Evolutionary conservation across 768 basidiomycete species (phyloP), one percentile per base, ranked within the genome.

Genomic region (Suillus subaureus): DNA sequence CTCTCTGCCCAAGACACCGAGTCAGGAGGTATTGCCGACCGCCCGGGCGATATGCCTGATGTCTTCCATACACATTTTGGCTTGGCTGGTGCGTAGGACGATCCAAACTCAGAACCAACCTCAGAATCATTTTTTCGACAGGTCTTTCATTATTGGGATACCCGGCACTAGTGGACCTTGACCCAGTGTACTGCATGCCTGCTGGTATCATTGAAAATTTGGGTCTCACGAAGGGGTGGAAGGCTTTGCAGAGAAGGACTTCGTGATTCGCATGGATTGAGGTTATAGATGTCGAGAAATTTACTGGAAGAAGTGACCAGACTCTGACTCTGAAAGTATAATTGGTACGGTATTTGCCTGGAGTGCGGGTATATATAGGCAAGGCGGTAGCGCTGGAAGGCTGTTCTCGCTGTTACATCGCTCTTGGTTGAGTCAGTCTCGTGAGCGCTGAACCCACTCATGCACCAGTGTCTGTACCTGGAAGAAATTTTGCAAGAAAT

Each of bases 51-150:
- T 75, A 90, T 96, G 86, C 88, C 88, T 2, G 97, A 99, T 71
- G 96, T 99, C n/a, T 99, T 97, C 77, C 97, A 99, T 72, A 99
- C 97, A 0, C 77, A 84, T 13, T 99, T 99, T 69, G 97, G 97
- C 1, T 79, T 98, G 2, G 94, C 95, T 66, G 96, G 94, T 85
- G 39, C 74, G 76, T 65, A 9, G 1, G 42, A 45, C 35, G 58
- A 26, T 67, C 13, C 45, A 69, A 33, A 33, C 26, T 18, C n/a
- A 40, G 16, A 8, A 28, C 16, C 21, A 18, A 51, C 37, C 21
- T 31, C n/a, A 23, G 3, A 15, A 23, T n/a, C 12, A 23, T 37
- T 26, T n/a, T 56, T 40, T 61, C 2, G 6, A 40, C 67, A 91
- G 96, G 95, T 1, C 83, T 99, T 35, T 96, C 95, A 0, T 80